Percentiles rank a stretch among this genome's conserved stretches.
These are phyloP conservation scores for Udeniomyces megalosporus DNA, from an alignment of 768 basidiomycete genomes.

Conservation along the genomic window DNA sequence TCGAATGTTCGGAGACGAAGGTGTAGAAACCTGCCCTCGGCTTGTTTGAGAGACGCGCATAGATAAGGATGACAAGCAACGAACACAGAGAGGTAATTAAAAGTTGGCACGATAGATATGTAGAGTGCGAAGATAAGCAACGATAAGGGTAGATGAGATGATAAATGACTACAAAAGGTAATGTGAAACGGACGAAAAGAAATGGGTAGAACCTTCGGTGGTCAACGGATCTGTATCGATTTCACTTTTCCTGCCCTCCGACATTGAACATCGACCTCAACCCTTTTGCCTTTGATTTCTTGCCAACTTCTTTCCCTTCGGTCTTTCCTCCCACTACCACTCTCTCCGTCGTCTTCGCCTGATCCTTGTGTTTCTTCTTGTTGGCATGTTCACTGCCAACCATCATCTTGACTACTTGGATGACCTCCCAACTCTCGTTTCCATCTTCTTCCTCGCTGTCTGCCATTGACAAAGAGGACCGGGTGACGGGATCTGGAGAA, in stretches of 20 bases:
- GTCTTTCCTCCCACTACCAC: conserved; percentile 19
- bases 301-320: conserved; percentile 18
- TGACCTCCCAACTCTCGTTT: too few species aligned
- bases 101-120: not conserved
- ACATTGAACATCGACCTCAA: conserved; percentile 14
- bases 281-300: conserved; percentile 19
- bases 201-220: too few species aligned
- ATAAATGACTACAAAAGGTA: too few species aligned
- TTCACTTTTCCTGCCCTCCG: not conserved
- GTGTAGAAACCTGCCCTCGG: not conserved
- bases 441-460: not conserved
- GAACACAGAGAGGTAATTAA: not conserved
- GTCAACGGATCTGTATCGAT: not conserved
- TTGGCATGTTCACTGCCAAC: too few species aligned
- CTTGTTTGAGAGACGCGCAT: not conserved
- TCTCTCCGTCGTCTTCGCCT: conserved; percentile 2
- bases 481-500: not conserved
- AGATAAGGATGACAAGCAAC: not conserved
- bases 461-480: not conserved
- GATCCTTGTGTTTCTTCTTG: too few species aligned
- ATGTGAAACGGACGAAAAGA: too few species aligned
- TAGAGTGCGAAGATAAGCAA: not conserved
- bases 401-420: too few species aligned
- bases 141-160: too few species aligned
- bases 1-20: not conserved